Evolutionary conservation across 768 basidiomycete genomes (phyloP).

Genomic region (Boletus huronensis): DNA sequence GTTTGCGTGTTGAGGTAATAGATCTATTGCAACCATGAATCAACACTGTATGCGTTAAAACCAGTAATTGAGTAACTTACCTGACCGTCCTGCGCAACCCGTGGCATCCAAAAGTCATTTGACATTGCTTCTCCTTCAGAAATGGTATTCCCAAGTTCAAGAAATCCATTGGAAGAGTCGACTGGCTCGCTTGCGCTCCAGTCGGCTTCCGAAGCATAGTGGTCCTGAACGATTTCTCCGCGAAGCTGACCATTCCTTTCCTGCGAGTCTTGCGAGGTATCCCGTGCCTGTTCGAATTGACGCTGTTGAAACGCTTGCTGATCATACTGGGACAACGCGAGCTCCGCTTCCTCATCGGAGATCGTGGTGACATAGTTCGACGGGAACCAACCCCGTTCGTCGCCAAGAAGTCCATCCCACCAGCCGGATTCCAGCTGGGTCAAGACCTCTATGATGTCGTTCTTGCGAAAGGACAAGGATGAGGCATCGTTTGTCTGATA

Average conservation of each 20-base stretch:
- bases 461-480: constrained; percentile 80
- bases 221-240: constrained; percentile 22
- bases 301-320: constrained; percentile 13
- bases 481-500: constrained; percentile 86
- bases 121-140: constrained; percentile 36
- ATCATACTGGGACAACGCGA: constrained; percentile 42
- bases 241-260: constrained; percentile 6
- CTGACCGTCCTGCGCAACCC: constrained; percentile 78
- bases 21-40: constrained; percentile 52
- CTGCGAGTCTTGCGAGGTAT: constrained; percentile 13
- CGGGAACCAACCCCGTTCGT: constrained; percentile 95
- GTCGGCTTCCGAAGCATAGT: constrained; percentile 39
- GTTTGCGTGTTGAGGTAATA: constrained; percentile 93
- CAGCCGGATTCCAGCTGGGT: constrained; percentile 90
- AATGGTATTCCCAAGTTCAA: constrained; percentile 30
- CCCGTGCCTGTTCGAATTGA: constrained; percentile 12
- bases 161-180: constrained; percentile 38
- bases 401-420: constrained; percentile 95
- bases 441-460: constrained; percentile 92
- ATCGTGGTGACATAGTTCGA: constrained; percentile 88
- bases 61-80: constrained; percentile 41
- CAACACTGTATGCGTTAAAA: background rate
- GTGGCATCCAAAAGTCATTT: constrained; percentile 90
- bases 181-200: constrained; percentile 37
- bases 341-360: constrained; percentile 76